Conservation (phyloP, 257 asterid genomes). For the Scutellaria minor region DNA sequence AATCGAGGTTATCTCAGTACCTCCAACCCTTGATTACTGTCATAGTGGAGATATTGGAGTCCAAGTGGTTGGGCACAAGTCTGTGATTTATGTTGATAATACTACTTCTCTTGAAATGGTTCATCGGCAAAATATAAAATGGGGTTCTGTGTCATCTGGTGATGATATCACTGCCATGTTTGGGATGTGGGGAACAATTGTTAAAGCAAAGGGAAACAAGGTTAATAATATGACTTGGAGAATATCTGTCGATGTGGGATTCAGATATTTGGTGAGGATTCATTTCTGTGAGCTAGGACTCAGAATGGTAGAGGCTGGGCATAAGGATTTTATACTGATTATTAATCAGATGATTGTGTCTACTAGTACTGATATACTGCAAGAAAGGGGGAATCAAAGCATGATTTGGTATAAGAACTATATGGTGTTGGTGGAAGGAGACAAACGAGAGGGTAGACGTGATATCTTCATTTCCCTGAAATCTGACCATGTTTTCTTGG, state of each 20-base stretch:
- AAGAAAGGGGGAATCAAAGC: conserved; percentile 40
- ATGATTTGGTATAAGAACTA: conserved; percentile 49
- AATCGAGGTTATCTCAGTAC: conserved; percentile 47
- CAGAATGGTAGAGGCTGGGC: conserved; percentile 36
- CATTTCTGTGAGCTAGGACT: conserved; percentile 49
- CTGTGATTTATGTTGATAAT: conserved; percentile 50
- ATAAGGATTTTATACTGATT: conserved; percentile 38
- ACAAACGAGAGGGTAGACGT: conserved; percentile 49
- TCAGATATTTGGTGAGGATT: conserved; percentile 60
- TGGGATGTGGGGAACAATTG: conserved; percentile 45
- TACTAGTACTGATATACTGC: conserved; percentile 41
- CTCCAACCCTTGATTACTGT: conserved; percentile 48
- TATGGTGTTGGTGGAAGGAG: conserved; percentile 58
- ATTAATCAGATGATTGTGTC: conserved; percentile 48
- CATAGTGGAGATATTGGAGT: conserved; percentile 42
- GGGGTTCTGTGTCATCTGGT: conserved; percentile 41
- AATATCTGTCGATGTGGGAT: conserved; percentile 61
- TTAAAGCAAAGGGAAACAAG: conserved; percentile 33
- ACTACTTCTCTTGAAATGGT: conserved; percentile 64
- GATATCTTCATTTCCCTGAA: conserved; percentile 47
- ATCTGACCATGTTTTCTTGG: conserved; percentile 28
- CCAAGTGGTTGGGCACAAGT: conserved; percentile 52
- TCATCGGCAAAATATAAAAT: conserved; percentile 47
- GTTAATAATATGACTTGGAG: conserved; percentile 43
- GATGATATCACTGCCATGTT: conserved; percentile 44